Evolutionary conservation across 2,329 filamentous ascomycete species (phyloP), one percentile per base, ranked within the genome.

Genomic region (Pseudocercospora pini-densiflorae): DNA sequence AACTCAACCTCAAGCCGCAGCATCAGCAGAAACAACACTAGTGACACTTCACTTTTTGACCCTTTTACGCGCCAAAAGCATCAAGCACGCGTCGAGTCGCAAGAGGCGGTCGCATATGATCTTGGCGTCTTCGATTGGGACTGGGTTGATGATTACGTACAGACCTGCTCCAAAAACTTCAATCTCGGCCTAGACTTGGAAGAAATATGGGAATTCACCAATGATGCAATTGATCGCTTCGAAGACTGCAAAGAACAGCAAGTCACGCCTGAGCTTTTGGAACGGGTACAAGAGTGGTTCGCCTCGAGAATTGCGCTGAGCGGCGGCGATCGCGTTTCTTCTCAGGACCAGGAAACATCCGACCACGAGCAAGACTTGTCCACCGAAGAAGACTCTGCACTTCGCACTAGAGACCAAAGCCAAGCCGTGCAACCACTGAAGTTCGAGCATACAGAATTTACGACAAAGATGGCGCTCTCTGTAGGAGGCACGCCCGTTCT

Each of bases 401-500:
- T 40, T 36, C 16, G 16, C 40, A 53, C 2, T 8, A 14, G 8
- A 36, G 33, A 36, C 12, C 33, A 36, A 5, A 16, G 5, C 14
- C 36, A 40, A 40, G 14, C 36, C 16, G 14, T 12, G 16, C 14
- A 16, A 16, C 36, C 36, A 40, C 16, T 40, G 36, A n/a, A 16
- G 16, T 1, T 40, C 14, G 14, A n/a, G 14, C 40, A 43, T 43
- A 59, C 6, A 27, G 5, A 27, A 27, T 27, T 27, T 27, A 27
- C 24, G 24, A 54, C 5, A 9, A 40, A 36, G 12, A 70, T 68
- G 68, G 58, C 65, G 8, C 59, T 58, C 5, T 59, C 63, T 19
- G 61, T 64, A 9, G 54, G 36, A 40, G 62, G 51, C 24, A 68
- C 69, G 29, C 63, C 69, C 3, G 60, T 66, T 43, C 85, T 91